Conservation (phyloP, 345 rosid genomes). For the Zanthoxylum bungeanum region DNA sequence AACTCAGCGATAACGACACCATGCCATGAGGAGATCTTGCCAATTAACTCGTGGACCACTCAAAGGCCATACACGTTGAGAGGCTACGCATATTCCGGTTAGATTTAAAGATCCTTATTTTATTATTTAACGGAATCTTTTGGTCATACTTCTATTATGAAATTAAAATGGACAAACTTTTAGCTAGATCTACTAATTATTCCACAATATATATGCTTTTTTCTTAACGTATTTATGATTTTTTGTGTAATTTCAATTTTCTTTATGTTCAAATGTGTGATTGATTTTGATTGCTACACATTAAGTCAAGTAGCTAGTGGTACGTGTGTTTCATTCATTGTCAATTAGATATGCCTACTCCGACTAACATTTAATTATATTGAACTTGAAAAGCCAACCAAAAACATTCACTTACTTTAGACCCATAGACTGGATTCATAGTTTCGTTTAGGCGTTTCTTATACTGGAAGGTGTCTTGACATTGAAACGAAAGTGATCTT, state of each 20-base stretch:
- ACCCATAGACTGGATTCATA: not conserved
- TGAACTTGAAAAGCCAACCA: not conserved
- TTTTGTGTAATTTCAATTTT: too few relatives aligned
- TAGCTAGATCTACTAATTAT: too few relatives aligned
- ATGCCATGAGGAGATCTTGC: conserved; percentile 71
- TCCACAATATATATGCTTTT: too few relatives aligned
- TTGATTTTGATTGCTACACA: not conserved
- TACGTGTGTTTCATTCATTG: not conserved
- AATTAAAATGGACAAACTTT: too few relatives aligned
- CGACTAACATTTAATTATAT: not conserved
- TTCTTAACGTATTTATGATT: too few relatives aligned
- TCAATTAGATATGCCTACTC: not conserved
- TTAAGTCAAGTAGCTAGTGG: too few relatives aligned
- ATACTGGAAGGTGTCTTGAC: not conserved
- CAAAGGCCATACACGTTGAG: conserved; percentile 72
- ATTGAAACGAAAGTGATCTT: conserved; percentile 10
- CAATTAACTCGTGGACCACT: conserved; percentile 78
- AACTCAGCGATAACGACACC: conserved; percentile 95
- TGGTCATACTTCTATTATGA: not conserved
- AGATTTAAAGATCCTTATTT: not conserved
- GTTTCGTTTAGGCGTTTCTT: not conserved
- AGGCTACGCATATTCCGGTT: conserved; percentile 93
- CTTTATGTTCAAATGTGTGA: too few relatives aligned
- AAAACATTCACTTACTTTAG: not conserved
- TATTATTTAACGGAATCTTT: not conserved